Conservation (phyloP, 192 early-diverging fungal species). For the Coemansia reversa region DNA sequence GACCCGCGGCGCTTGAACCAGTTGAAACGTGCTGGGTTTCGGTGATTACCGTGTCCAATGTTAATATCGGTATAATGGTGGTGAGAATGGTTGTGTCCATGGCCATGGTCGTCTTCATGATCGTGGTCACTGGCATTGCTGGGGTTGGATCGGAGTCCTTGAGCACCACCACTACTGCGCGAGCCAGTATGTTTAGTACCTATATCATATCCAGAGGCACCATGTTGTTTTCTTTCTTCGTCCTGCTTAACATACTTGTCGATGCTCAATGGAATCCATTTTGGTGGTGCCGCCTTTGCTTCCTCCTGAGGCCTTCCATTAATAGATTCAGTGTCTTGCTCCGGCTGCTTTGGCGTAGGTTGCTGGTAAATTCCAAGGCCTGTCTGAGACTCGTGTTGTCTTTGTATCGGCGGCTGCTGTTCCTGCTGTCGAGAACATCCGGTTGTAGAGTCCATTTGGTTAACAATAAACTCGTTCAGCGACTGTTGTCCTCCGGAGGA, state of each 20-base stretch:
- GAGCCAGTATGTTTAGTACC: background rate
- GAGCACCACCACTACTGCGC: constrained; percentile 6
- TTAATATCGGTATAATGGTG: no score
- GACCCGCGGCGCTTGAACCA: constrained; percentile 56
- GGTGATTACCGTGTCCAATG: no score
- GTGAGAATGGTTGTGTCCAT: constrained; percentile 6
- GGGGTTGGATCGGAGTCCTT: constrained; percentile 29
- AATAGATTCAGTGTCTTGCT: no score
- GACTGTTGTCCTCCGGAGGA: constrained; percentile 41
- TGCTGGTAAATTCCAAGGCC: no score
- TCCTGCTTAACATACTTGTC: constrained; percentile 53
- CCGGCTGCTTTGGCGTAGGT: no score
- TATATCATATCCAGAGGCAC: background rate
- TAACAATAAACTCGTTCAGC: constrained; percentile 48
- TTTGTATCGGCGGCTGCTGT: background rate
- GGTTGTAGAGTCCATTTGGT: constrained; percentile 20
- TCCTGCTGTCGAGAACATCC: constrained; percentile 15
- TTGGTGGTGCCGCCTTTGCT: no score
- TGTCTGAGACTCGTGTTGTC: background rate
- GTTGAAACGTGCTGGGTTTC: constrained; percentile 41
- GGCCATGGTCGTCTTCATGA: constrained; percentile 14
- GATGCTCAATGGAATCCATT: constrained; percentile 42
- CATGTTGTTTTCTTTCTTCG: constrained; percentile 31
- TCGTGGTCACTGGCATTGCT: constrained; percentile 43
- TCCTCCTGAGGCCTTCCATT: no score